Percentiles rank a stretch among this genome's conserved stretches.
Conservation (phyloP, 176 grass and related monocot genomes). For the Cenchrus purpureus region DNA sequence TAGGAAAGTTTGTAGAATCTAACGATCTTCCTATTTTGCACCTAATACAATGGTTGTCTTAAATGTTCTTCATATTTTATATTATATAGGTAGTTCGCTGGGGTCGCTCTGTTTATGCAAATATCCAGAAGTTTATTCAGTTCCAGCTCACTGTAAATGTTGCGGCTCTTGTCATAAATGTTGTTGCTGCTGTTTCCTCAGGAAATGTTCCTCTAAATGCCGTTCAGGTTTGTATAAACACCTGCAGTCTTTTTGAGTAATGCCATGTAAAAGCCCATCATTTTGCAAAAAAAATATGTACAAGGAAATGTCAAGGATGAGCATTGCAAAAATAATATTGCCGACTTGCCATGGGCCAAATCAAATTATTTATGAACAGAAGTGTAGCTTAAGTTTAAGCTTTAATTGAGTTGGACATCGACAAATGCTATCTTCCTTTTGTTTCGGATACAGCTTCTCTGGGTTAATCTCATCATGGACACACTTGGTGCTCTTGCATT, state of each 20-base stretch:
- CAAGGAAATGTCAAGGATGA: slow-evolving; percentile 22
- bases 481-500: slow-evolving; percentile 97
- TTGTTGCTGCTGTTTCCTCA: slow-evolving; percentile 86
- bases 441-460: slow-evolving; percentile 75
- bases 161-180: slow-evolving; percentile 96
- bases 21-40: slow-evolving; percentile 25
- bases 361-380: slow-evolving; percentile 11
- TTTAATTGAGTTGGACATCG: slow-evolving; percentile 15
- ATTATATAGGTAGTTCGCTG: slow-evolving; percentile 84
- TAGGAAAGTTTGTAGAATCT: slow-evolving; percentile 25
- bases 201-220: slow-evolving; percentile 96
- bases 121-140: slow-evolving; percentile 99
- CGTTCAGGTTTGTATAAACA: slow-evolving; percentile 77
- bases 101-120: slow-evolving; percentile 96
- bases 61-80: slow-evolving; percentile 31
- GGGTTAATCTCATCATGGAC: slow-evolving; percentile 99
- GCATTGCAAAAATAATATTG: slow-evolving; percentile 21
- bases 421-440: slow-evolving; percentile 35
- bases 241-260: neutral
- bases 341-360: neutral
- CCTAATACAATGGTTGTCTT: slow-evolving; percentile 5
- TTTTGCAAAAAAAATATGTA: neutral
- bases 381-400: neutral
- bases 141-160: slow-evolving; percentile 99
- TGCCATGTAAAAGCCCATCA: neutral